These are phyloP conservation scores for Rhynchosporium agropyri DNA, from an alignment of 2,329 filamentous ascomycete species.

Conservation along the genomic window DNA sequence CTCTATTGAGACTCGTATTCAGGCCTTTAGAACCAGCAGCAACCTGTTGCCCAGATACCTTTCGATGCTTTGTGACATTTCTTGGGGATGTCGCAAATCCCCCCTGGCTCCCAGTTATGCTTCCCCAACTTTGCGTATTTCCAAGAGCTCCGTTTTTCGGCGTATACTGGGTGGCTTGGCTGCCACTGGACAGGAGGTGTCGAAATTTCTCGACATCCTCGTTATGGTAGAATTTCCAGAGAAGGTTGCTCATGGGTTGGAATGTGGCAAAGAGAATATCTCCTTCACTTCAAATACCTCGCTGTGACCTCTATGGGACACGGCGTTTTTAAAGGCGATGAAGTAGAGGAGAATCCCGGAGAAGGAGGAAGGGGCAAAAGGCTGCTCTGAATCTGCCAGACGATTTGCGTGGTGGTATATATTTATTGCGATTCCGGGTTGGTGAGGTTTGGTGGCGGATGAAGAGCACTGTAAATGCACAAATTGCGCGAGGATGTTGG, in stretches of 20 bases:
- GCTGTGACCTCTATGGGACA: constrained; percentile 84
- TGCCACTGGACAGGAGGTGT: constrained; percentile 77
- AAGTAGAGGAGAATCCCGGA: constrained; percentile 51
- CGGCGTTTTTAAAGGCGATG: constrained; percentile 87
- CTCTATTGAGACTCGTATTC: constrained; percentile 49
- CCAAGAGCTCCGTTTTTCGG: constrained; percentile 53
- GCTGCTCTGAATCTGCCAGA: constrained; percentile 25
- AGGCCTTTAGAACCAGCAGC: constrained; percentile 50
- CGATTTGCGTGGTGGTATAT: constrained; percentile 9
- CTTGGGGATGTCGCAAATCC: constrained; percentile 53
- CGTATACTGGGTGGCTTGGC: constrained; percentile 54
- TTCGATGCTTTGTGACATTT: constrained; percentile 53
- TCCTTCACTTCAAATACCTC: constrained; percentile 62
- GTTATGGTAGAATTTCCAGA: constrained; percentile 97
- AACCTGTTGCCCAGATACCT: constrained; percentile 54
- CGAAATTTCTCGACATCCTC: constrained; percentile 96
- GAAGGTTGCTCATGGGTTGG: constrained; percentile 87
- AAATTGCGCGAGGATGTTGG: neutral
- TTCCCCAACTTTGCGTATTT: constrained; percentile 47
- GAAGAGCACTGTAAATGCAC: neutral
- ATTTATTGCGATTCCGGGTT: constrained; percentile 11
- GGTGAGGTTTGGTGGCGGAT: neutral
- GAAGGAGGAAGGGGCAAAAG: constrained; percentile 15
- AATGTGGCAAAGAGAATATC: constrained; percentile 42
- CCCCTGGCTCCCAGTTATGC: constrained; percentile 41